Base-by-base conservation (phyloP, 1,284 basidiomycete species). In the Cystobasidiaceae sp. region DNA sequence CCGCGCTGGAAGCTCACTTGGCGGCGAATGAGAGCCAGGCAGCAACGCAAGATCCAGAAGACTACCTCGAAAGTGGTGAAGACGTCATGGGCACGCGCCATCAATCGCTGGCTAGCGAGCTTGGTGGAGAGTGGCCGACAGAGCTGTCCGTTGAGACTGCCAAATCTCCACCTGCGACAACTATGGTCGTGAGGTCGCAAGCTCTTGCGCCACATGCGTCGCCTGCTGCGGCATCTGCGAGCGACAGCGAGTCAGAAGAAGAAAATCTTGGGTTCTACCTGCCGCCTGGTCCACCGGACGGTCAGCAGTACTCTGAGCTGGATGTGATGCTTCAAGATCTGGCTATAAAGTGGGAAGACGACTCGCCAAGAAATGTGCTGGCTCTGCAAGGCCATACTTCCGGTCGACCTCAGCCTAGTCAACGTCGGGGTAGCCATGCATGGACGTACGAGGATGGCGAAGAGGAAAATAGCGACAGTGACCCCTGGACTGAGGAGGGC, bases 91-190 rank as follows among this genome's bases (percentile, higher is more conserved):
- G 37, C 3, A 32, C 9, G 11, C 17, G 23, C 3, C 45, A 67
- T 39, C 74, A 75, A 17, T 84, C 83, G 0, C 78, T 87, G 0
- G 81, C 82, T 37, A 82, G 80, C 62, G 85, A 87, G 73, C 77
- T 87, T 2, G 80, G 79, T 6, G 76, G 73, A 49, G 75, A 79
- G 56, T 79, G 74, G 67, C 79, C 37, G n/a, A 11, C 37, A 11
- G 37, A 39, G 11, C 37, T 39, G 37, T 11, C 37, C 11, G n/a
- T n/a, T n/a, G n/a, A n/a, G n/a, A n/a, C n/a, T n/a, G n/a, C n/a
- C n/a, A n/a, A n/a, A n/a, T n/a, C n/a, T n/a, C n/a, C n/a, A n/a
- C n/a, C n/a, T n/a, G n/a, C n/a, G n/a, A n/a, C n/a, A n/a, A n/a
- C n/a, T n/a, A n/a, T n/a, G n/a, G n/a, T n/a, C n/a, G n/a, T n/a